These are phyloP conservation scores for Epicoccum nigrum DNA, from an alignment of 2,329 filamentous ascomycete genomes.

Conservation along the genomic window DNA sequence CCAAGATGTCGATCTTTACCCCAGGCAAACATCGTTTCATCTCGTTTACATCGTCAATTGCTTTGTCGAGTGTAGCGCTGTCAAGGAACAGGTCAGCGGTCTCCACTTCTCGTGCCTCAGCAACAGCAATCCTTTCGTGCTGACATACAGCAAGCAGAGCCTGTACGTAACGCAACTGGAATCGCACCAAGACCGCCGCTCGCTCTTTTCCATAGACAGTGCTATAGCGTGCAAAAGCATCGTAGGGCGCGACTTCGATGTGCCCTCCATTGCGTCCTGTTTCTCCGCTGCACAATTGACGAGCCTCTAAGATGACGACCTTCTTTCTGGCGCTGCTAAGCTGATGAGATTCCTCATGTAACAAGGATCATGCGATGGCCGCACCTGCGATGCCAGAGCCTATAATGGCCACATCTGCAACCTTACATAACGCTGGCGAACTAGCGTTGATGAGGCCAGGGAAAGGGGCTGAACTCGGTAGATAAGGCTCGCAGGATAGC, in stretches of 20 bases:
- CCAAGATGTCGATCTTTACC: conserved; percentile 7
- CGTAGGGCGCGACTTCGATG: conserved; percentile 19
- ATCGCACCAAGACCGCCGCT: conserved; percentile 15
- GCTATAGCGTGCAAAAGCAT: conserved; percentile 16
- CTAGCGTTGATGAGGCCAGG: neutral
- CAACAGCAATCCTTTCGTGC: conserved; percentile 12
- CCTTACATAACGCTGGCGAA: conserved; percentile 29
- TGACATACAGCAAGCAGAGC: conserved; percentile 10
- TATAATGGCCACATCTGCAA: conserved; percentile 59
- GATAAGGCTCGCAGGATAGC: neutral
- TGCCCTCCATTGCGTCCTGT: conserved; percentile 42
- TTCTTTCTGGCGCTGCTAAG: conserved; percentile 3
- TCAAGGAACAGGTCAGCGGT: conserved; percentile 19
- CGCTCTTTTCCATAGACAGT: conserved; percentile 16
- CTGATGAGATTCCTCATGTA: conserved; percentile 23
- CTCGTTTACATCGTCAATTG: neutral
- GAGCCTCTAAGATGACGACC: conserved; percentile 51
- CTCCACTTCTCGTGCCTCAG: conserved; percentile 18
- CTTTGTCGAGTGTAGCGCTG: conserved; percentile 5
- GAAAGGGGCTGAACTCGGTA: neutral
- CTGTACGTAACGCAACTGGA: conserved; percentile 12
- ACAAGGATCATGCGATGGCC: conserved; percentile 45
- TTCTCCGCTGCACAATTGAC: conserved; percentile 34
- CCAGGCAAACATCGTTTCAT: conserved; percentile 9
- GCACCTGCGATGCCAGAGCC: conserved; percentile 62